Evolutionary conservation across 2,329 filamentous ascomycete genomes (phyloP).

Genomic region (Lasiodiplodia hormozganensis): DNA sequence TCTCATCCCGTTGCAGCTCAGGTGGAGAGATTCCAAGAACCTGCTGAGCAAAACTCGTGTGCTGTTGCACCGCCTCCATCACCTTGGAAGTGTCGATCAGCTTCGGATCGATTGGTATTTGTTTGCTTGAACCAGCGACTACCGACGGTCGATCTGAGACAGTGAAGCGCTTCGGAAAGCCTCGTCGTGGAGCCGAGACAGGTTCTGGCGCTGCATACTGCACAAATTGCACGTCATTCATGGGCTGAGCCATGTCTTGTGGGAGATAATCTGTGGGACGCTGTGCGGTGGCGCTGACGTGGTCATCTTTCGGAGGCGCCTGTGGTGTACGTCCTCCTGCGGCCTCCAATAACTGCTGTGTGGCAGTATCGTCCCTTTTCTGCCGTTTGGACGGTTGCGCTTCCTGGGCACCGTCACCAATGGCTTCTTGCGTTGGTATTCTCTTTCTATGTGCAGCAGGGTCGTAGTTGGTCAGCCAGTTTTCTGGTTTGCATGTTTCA

Average conservation of each 20-base stretch:
- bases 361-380: background rate
- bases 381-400: background rate
- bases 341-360: background rate
- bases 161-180: background rate
- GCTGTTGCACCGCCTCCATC: background rate
- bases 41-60: background rate
- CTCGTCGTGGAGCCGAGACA: background rate
- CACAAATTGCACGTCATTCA: background rate
- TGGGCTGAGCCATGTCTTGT: background rate
- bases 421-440: background rate
- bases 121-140: background rate
- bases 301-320: background rate
- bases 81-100: background rate
- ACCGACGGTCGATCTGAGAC: background rate
- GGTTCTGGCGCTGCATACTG: background rate
- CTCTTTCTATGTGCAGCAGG: constrained; percentile 9
- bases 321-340: background rate
- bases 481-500: background rate
- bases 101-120: background rate
- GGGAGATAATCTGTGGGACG: background rate
- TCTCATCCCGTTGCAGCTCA: background rate
- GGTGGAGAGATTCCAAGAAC: no score
- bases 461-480: constrained; percentile 5
- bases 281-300: background rate
- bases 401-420: background rate